Conservation (phyloP, 345 rosid genomes). For the Isatis tinctoria region DNA sequence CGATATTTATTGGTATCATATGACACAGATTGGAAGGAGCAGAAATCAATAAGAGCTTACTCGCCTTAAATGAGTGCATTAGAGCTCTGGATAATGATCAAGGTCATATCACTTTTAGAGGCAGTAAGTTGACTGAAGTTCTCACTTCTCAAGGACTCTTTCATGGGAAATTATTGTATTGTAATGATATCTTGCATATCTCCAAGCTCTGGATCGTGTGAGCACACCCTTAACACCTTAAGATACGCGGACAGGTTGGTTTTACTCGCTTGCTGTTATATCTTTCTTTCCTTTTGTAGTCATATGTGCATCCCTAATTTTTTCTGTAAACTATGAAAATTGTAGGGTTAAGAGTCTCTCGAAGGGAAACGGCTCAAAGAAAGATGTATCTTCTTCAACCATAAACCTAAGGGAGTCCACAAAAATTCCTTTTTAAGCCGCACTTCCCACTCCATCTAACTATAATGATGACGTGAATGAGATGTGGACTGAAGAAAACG, state of each 20-base stretch:
- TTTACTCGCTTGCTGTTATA: not conserved
- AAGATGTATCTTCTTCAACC: conserved; percentile 68
- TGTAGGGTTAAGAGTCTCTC: conserved; percentile 97
- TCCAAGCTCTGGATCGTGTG: conserved; percentile 97
- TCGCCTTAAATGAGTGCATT: conserved; percentile 94
- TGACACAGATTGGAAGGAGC: too few relatives aligned
- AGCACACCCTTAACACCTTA: conserved; percentile 94
- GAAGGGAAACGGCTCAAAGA: conserved; percentile 79
- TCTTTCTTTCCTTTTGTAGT: not conserved
- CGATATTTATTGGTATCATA: too few relatives aligned
- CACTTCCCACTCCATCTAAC: conserved; percentile 49
- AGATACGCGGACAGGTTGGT: conserved; percentile 98
- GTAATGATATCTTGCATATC: conserved; percentile 99
- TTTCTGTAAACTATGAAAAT: conserved; percentile 9
- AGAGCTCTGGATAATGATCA: conserved; percentile 99
- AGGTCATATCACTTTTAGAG: conserved; percentile 98
- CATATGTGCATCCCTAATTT: not conserved
- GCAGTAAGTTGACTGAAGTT: conserved; percentile 97
- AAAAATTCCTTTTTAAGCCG: conserved; percentile 57
- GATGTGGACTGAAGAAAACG: conserved; percentile 79
- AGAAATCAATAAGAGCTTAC: conserved; percentile 96
- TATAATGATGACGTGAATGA: conserved; percentile 67
- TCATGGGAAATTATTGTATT: conserved; percentile 92
- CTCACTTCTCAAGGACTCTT: conserved; percentile 97
- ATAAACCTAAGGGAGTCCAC: conserved; percentile 74